A percentile compares a stretch with the other conserved stretches of the same genome.
Evolutionary conservation across 768 basidiomycete species (phyloP).

Genomic region (Boletus subcaerulescens): DNA sequence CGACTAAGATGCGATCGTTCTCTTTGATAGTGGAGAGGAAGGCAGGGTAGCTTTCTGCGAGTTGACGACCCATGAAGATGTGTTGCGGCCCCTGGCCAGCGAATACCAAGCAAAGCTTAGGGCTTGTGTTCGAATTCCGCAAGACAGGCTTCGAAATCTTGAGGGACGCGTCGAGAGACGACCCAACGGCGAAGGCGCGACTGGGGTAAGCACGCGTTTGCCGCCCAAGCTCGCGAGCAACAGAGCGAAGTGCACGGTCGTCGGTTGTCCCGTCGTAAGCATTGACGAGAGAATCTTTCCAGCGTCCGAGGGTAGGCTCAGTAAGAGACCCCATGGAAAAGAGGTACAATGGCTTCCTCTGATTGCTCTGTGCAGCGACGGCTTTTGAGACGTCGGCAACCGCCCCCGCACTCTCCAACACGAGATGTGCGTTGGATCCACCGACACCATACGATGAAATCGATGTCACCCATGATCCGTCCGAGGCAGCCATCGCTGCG

Average conservation of each 20-base stretch:
- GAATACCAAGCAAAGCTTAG: conserved; percentile 36
- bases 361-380: not conserved
- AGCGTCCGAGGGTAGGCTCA: conserved; percentile 23
- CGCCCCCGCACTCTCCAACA: conserved; percentile 28
- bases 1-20: conserved; percentile 33
- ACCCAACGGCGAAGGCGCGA: conserved; percentile 25
- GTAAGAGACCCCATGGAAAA: conserved; percentile 30
- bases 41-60: conserved; percentile 29
- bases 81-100: conserved; percentile 38
- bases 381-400: conserved; percentile 11
- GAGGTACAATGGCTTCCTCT: conserved; percentile 22
- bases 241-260: conserved; percentile 23
- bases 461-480: conserved; percentile 31
- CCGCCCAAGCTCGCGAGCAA: conserved; percentile 27
- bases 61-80: conserved; percentile 36
- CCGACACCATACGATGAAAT: conserved; percentile 35
- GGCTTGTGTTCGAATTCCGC: conserved; percentile 19
- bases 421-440: conserved; percentile 34
- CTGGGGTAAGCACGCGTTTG: conserved; percentile 31
- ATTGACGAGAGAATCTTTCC: conserved; percentile 21
- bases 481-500: conserved; percentile 26
- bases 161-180: conserved; percentile 18
- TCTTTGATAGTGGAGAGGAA: conserved; percentile 31
- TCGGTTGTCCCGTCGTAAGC: conserved; percentile 19
- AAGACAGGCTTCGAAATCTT: conserved; percentile 32